A percentile compares a stretch with the other conserved stretches of the same genome.
These are phyloP conservation scores for Pueraria montana DNA, from an alignment of 306 rosid species.

Conservation along the genomic window DNA sequence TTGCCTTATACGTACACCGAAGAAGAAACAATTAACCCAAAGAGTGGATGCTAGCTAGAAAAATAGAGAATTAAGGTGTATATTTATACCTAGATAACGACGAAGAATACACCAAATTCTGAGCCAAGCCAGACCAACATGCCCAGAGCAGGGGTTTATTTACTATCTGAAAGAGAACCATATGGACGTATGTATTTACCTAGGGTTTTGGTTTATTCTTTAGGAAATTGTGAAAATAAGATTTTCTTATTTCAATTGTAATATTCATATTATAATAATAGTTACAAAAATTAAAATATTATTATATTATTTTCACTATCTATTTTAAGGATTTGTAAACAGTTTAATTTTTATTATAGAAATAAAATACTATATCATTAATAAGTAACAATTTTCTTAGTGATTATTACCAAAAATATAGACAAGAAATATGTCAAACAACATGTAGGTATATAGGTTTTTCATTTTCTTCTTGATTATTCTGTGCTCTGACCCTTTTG, in stretches of 20 bases:
- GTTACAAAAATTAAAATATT: background rate
- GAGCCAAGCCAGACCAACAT: slow-evolving; percentile 44
- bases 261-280: background rate
- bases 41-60: slow-evolving; percentile 34
- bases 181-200: background rate
- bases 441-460: background rate
- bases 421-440: background rate
- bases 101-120: slow-evolving; percentile 40
- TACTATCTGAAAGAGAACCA: slow-evolving; percentile 47
- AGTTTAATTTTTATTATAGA: background rate
- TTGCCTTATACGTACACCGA: slow-evolving; percentile 29
- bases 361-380: background rate
- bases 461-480: slow-evolving; percentile 36
- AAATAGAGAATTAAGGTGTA: background rate
- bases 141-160: slow-evolving; percentile 1
- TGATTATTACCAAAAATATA: background rate
- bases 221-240: background rate
- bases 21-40: slow-evolving; percentile 49
- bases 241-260: background rate
- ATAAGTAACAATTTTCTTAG: background rate
- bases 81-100: background rate
- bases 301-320: background rate
- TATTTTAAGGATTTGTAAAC: background rate
- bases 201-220: background rate
- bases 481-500: slow-evolving; percentile 52